These are phyloP conservation scores for Ophiostoma angusticollis DNA, from an alignment of 2,329 filamentous ascomycete species.

Conservation along the genomic window DNA sequence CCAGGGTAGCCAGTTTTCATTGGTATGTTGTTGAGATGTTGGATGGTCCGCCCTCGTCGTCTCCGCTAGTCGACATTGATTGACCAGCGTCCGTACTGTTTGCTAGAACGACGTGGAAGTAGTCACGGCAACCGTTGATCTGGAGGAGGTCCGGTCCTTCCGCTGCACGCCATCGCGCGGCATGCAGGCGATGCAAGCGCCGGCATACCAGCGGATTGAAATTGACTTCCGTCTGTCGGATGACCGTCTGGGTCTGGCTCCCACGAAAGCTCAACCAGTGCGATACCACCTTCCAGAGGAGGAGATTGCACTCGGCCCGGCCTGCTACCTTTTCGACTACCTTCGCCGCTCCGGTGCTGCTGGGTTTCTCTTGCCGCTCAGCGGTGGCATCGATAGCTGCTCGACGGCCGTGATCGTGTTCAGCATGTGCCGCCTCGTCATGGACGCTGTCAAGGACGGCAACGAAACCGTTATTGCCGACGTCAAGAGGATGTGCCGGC, in stretches of 20 bases:
- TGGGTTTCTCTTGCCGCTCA: conserved; percentile 43
- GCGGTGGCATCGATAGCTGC: conserved; percentile 47
- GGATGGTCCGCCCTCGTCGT: no score
- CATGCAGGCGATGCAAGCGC: conserved; percentile 40
- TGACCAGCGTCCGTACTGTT: no score
- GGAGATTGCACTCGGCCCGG: conserved; percentile 51
- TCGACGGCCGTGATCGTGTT: conserved; percentile 30
- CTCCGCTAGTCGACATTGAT: no score
- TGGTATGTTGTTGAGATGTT: conserved; percentile 19
- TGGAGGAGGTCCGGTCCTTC: conserved; percentile 57
- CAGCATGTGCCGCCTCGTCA: conserved; percentile 43
- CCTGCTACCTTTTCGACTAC: conserved; percentile 51
- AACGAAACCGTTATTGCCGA: conserved; percentile 26
- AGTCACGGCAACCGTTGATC: conserved; percentile 50
- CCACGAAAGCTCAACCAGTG: conserved; percentile 27
- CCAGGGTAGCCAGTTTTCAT: conserved; percentile 49
- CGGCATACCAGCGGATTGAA: conserved; percentile 32
- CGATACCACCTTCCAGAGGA: conserved; percentile 49
- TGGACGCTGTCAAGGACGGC: conserved; percentile 34
- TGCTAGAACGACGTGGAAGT: conserved; percentile 55
- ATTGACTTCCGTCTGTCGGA: conserved; percentile 22
- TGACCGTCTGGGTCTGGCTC: conserved; percentile 18
- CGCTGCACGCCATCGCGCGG: conserved; percentile 43
- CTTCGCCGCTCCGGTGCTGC: conserved; percentile 34
- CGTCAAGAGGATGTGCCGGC: conserved; percentile 24